Evolutionary conservation across 139 green algal species (phyloP), one percentile per base, ranked within the genome.

Genomic region (Tetraselmis chui): DNA sequence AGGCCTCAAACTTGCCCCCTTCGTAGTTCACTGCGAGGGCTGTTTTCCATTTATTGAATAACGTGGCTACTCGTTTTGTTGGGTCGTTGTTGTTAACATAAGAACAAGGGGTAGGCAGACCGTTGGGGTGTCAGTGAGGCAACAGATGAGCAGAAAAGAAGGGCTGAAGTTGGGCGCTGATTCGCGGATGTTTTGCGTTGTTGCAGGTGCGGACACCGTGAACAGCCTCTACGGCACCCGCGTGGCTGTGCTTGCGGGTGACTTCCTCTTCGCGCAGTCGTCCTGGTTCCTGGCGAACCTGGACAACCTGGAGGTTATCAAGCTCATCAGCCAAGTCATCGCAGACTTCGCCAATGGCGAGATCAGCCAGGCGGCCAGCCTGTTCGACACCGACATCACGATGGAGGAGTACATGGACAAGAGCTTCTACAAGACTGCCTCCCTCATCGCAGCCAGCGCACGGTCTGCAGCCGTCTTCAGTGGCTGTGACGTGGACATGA

Each of bases 271-370:
- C 89, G 97, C 97, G 1, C 97, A 99, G 87, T 96, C 95, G 0
- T 99, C 97, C 0, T 99, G 96, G 96, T 94, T 92, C 80, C 90
- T 99, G 31, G 97, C 97, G 25, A 95, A 99, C 86, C 88, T 99
- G 30, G 95, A 99, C 31, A 99, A 99, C 86, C 82, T 99, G 5
- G 97, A 99, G 93, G 95, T 98, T 23, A 99, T 99, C 91, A 98
- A 99, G 88, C 92, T 98, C 29, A 98, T 98, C 81, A 94, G 88
- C 32, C 93, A 98, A 83, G 97, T 99, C 23, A 99, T 99, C 80
- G 97, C 97, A 1, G 96, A 99, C 86, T 99, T 99, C 93, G 97
- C 97, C 1, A 95, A 99, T 83, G 97, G 97, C 1, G 97, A 99
- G 86, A 99, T 99, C 89, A 93, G 88, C 77, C 97, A 99, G 91